Base-by-base conservation (phyloP, 129 eudicot genomes). In the Smallanthus sonchifolius region DNA sequence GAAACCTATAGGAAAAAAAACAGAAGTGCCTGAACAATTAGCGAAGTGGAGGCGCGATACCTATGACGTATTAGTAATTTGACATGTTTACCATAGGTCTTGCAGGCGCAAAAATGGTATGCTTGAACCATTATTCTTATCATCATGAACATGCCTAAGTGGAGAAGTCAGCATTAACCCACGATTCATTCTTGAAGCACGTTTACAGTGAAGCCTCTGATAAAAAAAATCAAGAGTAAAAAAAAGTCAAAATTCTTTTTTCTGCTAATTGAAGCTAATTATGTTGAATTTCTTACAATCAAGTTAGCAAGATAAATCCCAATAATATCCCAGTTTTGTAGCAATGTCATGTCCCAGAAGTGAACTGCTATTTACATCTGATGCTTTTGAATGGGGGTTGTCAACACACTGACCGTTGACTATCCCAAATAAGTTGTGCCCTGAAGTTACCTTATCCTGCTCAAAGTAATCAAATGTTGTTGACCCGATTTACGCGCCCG, bases 81-180 rank as follows among this genome's bases (percentile, higher is more conserved):
- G n/a, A 38, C 47, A 8, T 7, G 15, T 38, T 37, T 64, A 64
- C 69, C 69, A 37, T 15, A 64, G 32, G 37, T 64, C 69, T 77
- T 88, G 90, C 67, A 95, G 90, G 71, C 96, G 85, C 84, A 92
- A 79, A 77, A 92, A 83, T 32, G 92, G 96, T 74, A 80, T 34
- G 72, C 75, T 79, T 32, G 92, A 86, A 74, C 90, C 57, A 67
- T 86, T 84, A 38, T 77, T 81, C 51, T 79, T 78, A 40, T 84
- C 80, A 76, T 81, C 81, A 42, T 82, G 52, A 82, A 89, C 88
- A 35, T 87, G 88, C 63, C 98, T 92, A 54, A 92, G 89, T 3
- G 98, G 96, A 76, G 98, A 92, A 57, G 96, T 90, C 83, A 89
- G 67, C 96, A 89, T 86, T 79, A 92, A 75, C 60, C 98, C 96